A percentile compares a stretch with the other conserved stretches of the same genome.
These are phyloP conservation scores for Coccomyxa sp. DNA, from an alignment of 139 green algal species.

Conservation along the genomic window DNA sequence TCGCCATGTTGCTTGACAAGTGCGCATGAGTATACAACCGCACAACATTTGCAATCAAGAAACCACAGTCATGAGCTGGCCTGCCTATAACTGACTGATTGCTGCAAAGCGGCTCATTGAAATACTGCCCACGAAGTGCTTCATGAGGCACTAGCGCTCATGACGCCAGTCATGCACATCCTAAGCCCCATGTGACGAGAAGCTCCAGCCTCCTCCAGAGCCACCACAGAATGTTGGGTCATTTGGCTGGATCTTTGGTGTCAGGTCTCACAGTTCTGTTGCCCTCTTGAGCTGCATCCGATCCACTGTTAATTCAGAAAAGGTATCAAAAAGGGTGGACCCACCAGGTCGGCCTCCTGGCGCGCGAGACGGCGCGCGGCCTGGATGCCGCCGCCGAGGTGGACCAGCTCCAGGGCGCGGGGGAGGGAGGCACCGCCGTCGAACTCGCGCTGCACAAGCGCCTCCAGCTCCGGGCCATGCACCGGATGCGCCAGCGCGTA, in stretches of 20 bases:
- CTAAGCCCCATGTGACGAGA: too few species aligned
- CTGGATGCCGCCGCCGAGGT: slow-evolving; percentile 56
- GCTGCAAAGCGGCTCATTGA: neutral
- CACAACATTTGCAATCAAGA: neutral
- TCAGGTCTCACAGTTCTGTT: too few species aligned
- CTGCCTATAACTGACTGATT: neutral
- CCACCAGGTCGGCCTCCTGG: slow-evolving; percentile 59
- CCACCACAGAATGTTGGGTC: too few species aligned
- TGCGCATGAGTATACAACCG: neutral
- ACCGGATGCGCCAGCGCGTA: slow-evolving; percentile 74
- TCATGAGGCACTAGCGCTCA: too few species aligned
- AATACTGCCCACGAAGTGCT: too few species aligned
- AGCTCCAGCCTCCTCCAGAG: too few species aligned
- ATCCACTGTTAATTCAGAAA: too few species aligned
- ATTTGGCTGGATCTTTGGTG: too few species aligned
- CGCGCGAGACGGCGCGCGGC: slow-evolving; percentile 59
- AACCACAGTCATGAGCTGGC: neutral
- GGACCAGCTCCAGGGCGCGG: slow-evolving; percentile 79
- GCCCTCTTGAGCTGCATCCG: too few species aligned
- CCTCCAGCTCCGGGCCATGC: slow-evolving; percentile 49
- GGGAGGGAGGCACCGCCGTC: slow-evolving; percentile 68
- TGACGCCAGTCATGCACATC: too few species aligned
- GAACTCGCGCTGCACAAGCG: slow-evolving; percentile 82
- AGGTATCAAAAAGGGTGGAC: neutral
- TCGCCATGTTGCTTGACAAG: neutral